Conservation (phyloP, 148 eudicot genomes). For the Rhododendron vialii region DNA sequence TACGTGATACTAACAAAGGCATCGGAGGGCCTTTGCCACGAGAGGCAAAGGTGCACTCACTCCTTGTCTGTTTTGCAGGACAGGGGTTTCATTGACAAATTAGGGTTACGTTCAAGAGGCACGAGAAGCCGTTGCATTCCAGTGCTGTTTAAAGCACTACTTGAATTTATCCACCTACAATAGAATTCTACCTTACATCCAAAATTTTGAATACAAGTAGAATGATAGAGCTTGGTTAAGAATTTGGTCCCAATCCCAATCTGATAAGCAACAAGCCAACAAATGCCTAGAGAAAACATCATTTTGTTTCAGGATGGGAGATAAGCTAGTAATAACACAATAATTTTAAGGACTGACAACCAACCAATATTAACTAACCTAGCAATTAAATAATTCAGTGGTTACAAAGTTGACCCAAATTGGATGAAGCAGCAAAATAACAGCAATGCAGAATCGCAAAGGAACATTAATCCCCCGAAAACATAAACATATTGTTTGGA, state of each 20-base stretch:
- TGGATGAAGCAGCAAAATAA: neutral
- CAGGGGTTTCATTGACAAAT: no score
- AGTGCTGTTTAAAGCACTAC: no score
- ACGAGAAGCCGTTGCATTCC: no score
- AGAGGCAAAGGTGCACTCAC: no score
- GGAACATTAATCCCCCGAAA: neutral
- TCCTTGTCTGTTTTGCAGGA: no score
- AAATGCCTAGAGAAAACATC: neutral
- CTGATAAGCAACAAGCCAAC: neutral
- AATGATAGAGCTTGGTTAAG: neutral
- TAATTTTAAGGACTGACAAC: neutral
- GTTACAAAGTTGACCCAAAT: neutral
- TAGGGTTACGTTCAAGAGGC: no score
- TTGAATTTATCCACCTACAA: no score
- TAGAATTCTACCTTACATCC: neutral
- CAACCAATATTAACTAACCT: neutral
- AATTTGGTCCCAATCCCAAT: neutral
- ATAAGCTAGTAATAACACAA: neutral
- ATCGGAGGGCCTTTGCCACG: no score
- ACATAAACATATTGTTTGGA: conserved; percentile 56
- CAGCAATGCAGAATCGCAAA: neutral
- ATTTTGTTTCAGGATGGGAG: neutral
- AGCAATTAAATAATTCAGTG: neutral
- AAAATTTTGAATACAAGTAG: no score
- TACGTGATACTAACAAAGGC: no score